These are phyloP conservation scores for Poa pratensis DNA, from an alignment of 176 grass and related monocot genomes.

Conservation along the genomic window DNA sequence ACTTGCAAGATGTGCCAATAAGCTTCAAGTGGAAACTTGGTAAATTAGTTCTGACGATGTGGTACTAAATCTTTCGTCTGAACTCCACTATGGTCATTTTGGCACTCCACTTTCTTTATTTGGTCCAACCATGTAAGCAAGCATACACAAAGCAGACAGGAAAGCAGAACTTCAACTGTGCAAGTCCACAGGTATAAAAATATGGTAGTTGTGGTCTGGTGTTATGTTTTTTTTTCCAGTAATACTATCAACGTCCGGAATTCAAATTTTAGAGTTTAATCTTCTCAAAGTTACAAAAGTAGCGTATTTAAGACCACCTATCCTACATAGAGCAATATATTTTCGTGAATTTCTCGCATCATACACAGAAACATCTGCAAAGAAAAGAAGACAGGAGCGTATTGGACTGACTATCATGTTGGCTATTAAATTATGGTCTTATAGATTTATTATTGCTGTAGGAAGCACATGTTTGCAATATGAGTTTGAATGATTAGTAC, in stretches of 20 bases:
- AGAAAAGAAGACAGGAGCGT: conserved; percentile 9
- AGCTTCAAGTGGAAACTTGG: conserved; percentile 52
- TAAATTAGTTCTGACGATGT: conserved; percentile 34
- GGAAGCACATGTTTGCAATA: neutral
- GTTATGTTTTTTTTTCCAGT: neutral
- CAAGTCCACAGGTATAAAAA: neutral
- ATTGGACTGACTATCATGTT: neutral
- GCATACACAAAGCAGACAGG: conserved; percentile 22
- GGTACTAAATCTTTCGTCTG: neutral
- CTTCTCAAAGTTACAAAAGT: neutral
- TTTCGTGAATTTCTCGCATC: neutral
- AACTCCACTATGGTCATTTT: conserved; percentile 3
- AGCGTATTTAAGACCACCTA: neutral
- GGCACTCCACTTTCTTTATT: conserved; percentile 32
- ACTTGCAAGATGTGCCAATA: conserved; percentile 50
- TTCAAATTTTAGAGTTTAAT: neutral
- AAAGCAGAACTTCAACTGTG: neutral
- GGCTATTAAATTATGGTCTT: conserved; percentile 20
- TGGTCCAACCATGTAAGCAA: conserved; percentile 13
- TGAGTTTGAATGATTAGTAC: neutral
- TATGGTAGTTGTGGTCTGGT: neutral
- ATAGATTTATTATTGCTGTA: neutral
- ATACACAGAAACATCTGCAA: conserved; percentile 18
- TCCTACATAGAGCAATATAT: conserved; percentile 20
- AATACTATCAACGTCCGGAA: neutral